Evolutionary conservation across 2,329 filamentous ascomycete genomes (phyloP).

Genomic region (Alternaria sp.): DNA sequence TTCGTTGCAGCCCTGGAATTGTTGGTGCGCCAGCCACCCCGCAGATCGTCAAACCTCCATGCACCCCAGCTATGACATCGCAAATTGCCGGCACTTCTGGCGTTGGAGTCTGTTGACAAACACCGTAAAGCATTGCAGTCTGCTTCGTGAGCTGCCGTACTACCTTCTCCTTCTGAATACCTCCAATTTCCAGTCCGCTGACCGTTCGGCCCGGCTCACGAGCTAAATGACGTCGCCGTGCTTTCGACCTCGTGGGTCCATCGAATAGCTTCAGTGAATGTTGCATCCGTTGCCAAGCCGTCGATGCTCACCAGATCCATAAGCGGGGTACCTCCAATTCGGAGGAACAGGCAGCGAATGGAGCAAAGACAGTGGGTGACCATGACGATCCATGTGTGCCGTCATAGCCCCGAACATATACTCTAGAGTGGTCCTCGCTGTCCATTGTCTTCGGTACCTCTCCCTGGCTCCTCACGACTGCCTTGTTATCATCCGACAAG

Average conservation of each 20-base stretch:
- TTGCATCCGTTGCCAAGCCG: conserved; percentile 30
- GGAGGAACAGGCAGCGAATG: conserved; percentile 23
- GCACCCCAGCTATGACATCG: conserved; percentile 1
- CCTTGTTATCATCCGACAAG: conserved; percentile 4
- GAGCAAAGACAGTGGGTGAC: conserved; percentile 5
- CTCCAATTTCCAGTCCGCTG: conserved; percentile 7
- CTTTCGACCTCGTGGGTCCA: conserved; percentile 5
- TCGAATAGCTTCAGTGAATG: conserved; percentile 26
- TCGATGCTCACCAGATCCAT: conserved; percentile 30
- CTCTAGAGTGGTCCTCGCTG: not conserved
- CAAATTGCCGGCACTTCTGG: not conserved
- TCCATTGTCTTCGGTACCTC: not conserved
- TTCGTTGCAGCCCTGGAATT: too few species aligned
- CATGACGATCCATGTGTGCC: not conserved
- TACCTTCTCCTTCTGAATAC: conserved; percentile 18
- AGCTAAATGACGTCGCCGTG: conserved; percentile 31
- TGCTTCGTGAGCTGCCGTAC: not conserved
- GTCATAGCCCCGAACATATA: not conserved
- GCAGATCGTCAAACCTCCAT: conserved; percentile 11
- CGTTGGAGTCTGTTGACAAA: conserved; percentile 10
- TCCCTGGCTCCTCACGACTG: not conserved
- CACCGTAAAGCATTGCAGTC: not conserved
- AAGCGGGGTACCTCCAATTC: conserved; percentile 40
- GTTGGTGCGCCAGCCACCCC: conserved; percentile 6
- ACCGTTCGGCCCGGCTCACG: conserved; percentile 1